A percentile compares a stretch with the other conserved stretches of the same genome.
Conservation (phyloP, 2,329 filamentous ascomycete genomes). For the Cladorrhinum sp. region DNA sequence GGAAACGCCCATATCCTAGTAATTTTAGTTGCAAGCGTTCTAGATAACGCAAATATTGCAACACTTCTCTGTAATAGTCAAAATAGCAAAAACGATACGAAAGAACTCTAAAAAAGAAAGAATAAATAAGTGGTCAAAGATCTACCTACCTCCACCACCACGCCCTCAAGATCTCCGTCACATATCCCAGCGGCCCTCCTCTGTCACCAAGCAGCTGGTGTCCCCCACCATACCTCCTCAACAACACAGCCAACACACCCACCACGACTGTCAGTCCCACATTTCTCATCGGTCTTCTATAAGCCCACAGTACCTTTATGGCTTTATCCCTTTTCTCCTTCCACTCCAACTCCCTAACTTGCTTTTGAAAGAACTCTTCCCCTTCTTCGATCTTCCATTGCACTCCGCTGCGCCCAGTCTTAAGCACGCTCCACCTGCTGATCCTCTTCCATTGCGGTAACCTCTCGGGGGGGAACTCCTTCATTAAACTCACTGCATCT, state of each 20-base stretch:
- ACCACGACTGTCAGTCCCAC: conserved; percentile 64
- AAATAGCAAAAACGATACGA: neutral
- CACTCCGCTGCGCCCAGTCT: conserved; percentile 65
- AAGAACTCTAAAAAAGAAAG: neutral
- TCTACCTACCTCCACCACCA: conserved; percentile 12
- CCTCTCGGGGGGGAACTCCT: conserved; percentile 65
- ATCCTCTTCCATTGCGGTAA: conserved; percentile 72
- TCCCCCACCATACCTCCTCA: conserved; percentile 47
- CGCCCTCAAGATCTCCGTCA: conserved; percentile 19
- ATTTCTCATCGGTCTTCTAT: conserved; percentile 62
- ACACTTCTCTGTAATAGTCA: too few species aligned
- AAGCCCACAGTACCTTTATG: conserved; percentile 54
- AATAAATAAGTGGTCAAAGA: neutral
- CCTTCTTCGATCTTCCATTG: conserved; percentile 55
- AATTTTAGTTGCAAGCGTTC: too few species aligned
- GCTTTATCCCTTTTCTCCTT: conserved; percentile 56
- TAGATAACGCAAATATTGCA: too few species aligned
- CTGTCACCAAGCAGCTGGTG: neutral
- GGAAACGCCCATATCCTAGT: too few species aligned
- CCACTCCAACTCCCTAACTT: conserved; percentile 68
- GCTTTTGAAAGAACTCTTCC: conserved; percentile 64
- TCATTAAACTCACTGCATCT: conserved; percentile 62
- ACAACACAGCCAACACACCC: conserved; percentile 65
- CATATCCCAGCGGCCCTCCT: conserved; percentile 16
- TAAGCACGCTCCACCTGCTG: conserved; percentile 75